Evolutionary conservation across 176 grass and related monocot species (phyloP).

Genomic region (Phragmites australis): DNA sequence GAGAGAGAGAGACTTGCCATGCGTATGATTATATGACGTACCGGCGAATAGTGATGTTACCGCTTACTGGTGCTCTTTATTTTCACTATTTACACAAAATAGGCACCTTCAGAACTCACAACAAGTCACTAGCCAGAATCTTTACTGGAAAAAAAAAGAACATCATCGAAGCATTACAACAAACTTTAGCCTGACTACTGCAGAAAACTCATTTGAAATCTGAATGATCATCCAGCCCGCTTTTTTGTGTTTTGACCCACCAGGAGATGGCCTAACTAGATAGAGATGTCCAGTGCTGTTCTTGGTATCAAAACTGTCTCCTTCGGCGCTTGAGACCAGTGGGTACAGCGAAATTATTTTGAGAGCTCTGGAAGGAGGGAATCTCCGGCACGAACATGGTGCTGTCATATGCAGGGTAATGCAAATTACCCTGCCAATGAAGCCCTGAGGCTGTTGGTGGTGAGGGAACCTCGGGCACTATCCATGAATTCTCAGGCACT

Average conservation of each 20-base stretch:
- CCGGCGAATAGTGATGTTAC: not conserved
- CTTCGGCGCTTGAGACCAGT: constrained; percentile 43
- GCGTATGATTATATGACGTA: not conserved
- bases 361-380: constrained; percentile 27
- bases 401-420: constrained; percentile 43
- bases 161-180: constrained; percentile 27
- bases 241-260: not conserved
- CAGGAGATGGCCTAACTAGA: constrained; percentile 14
- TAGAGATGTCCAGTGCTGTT: not conserved
- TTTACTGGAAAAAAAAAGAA: constrained; percentile 18
- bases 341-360: constrained; percentile 16
- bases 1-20: not conserved
- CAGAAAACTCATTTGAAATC: constrained; percentile 28
- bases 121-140: not conserved
- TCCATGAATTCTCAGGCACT: constrained; percentile 57
- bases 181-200: constrained; percentile 2
- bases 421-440: constrained; percentile 57
- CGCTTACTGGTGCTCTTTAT: constrained; percentile 36
- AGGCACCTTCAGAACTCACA: not conserved
- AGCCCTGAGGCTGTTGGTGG: constrained; percentile 76
- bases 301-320: constrained; percentile 36
- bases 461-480: constrained; percentile 58
- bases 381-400: constrained; percentile 63
- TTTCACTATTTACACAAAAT: constrained; percentile 46
- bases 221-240: constrained; percentile 8